Evolutionary conservation across 2,329 filamentous ascomycete species (phyloP), one percentile per base, ranked within the genome.

Genomic region (Colletotrichum simmondsii): DNA sequence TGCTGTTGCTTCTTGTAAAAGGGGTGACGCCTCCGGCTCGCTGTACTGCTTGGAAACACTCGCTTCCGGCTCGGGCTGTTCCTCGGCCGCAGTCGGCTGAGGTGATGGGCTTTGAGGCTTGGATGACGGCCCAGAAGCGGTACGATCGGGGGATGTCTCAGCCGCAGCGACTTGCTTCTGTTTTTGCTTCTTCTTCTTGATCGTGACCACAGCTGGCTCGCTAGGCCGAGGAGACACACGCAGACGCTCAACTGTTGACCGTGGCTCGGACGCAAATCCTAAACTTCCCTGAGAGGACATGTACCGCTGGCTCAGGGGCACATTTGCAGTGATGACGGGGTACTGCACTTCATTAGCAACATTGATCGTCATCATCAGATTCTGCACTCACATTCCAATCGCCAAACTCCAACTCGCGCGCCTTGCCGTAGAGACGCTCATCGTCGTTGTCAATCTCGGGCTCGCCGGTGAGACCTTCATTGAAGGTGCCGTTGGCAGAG

Each of bases 361-460:
- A 16, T 19, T 16, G 58, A 11, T n/a, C 7, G 22, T 30, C 22
- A 12, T 16, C 10, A 14, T 32, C 56, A 10, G 5, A 19, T 26
- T 5, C 49, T 61, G 30, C 16, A 91, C 94, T 87, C 85, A 96
- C 94, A 82, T 98, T 98, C 95, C 95, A 98, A 79, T 98, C 96
- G 2, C 94, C 94, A 80, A 92, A 95, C 78, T 95, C 93, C 4
- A 96, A 83, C 54, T 91, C 88, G 71, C 93, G 88, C 1, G 94
- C 94, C 77, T 90, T 92, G 26, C 87, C 87, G 76, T 94, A 96
- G 5, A 95, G 84, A 7, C 83, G 83, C 80, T 96, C 94, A 73
- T 95, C 94, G 53, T 94, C 92, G 0, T 87, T 80, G 77, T 95
- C 93, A 35, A 95, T 81, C 10, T 83, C 77, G 2, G 85, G 83